Percentiles rank a stretch among this genome's conserved stretches.
These are phyloP conservation scores for Hirsutella rhossiliensis DNA, from an alignment of 2,329 filamentous ascomycete species.

Conservation along the genomic window DNA sequence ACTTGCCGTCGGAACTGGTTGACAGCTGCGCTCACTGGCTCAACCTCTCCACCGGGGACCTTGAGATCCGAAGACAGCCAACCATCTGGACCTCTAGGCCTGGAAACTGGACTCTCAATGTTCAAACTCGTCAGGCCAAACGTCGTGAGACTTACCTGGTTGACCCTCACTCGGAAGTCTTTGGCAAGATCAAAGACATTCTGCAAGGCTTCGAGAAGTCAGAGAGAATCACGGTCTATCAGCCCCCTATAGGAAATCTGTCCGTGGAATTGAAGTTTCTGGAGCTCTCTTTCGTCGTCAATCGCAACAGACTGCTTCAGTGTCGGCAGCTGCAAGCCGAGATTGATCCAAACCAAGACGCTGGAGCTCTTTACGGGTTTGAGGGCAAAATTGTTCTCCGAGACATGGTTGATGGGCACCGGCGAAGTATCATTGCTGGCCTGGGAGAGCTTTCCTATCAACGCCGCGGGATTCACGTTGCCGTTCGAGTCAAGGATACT, in stretches of 20 bases:
- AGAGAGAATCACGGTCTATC: constrained; percentile 14
- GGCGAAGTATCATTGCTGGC: constrained; percentile 42
- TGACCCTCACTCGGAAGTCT: constrained; percentile 32
- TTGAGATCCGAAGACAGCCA: constrained; percentile 39
- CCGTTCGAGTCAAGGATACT: neutral
- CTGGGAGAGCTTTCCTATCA: constrained; percentile 23
- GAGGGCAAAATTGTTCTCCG: constrained; percentile 44
- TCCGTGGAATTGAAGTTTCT: constrained; percentile 38
- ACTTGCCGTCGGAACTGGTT: constrained; percentile 39
- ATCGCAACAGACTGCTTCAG: constrained; percentile 24
- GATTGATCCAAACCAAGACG: constrained; percentile 45
- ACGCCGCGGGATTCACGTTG: constrained; percentile 28
- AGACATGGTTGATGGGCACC: constrained; percentile 22
- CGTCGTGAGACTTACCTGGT: constrained; percentile 23
- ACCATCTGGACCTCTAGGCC: constrained; percentile 14
- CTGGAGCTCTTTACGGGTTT: constrained; percentile 48
- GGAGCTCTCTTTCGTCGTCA: constrained; percentile 42
- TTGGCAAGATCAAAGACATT: constrained; percentile 23
- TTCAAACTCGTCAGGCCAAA: constrained; percentile 9
- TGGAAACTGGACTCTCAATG: constrained; percentile 22
- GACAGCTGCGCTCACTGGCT: constrained; percentile 49
- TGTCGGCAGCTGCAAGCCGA: constrained; percentile 36
- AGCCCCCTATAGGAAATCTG: constrained; percentile 22
- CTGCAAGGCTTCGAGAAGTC: constrained; percentile 29
- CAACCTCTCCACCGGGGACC: constrained; percentile 21